Evolutionary conservation across 495 filamentous ascomycete genomes (phyloP), one percentile per base, ranked within the genome.

Genomic region (Neurospora tetraspora): DNA sequence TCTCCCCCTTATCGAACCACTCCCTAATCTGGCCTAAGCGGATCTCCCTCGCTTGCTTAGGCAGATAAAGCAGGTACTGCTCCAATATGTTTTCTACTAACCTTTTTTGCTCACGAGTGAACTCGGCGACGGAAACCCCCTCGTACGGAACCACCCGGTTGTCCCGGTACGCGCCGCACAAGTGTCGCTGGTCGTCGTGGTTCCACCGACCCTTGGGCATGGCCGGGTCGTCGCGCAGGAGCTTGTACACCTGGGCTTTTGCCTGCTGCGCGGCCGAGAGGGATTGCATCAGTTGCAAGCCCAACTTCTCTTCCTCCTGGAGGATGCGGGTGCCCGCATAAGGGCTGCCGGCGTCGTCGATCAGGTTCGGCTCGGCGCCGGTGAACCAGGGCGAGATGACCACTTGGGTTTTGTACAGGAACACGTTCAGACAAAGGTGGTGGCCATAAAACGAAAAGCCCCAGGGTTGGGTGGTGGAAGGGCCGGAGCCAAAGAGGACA

Each of bases 361-460:
- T 91, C 73, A 88, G 75, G 70, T 93, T 92, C 0, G 92, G 92
- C 81, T 94, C 92, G 1, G 92, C 91, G 69, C 92, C 92, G 1
- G 89, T 90, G 81, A 94, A 94, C 82, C 88, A 91, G 3, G 92
- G 92, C 12, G 85, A 86, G 16, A 90, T 83, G 36, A 93, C 80
- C 69, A 91, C 87, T 77, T 91, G 89, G 7, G 82, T 79, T 40
- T 80, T 81, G 73, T 88, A 83, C 39, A 92, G 81, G 75, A 93
- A 90, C 43, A 92, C 82, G 77, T 88, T 88, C 31, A 93, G 82
- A 71, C 90, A 92, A 7, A 93, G 83, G 74, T 94, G 92, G 80
- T 94, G 91, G 23, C 91, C 92, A 83, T 91, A 94, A 79, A 93
- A 90, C 0, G 87, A 86, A 78, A 85, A 93, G 39, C 91, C 92